Base-by-base conservation (phyloP, 2,329 filamentous ascomycete genomes). In the Venturia effusa region DNA sequence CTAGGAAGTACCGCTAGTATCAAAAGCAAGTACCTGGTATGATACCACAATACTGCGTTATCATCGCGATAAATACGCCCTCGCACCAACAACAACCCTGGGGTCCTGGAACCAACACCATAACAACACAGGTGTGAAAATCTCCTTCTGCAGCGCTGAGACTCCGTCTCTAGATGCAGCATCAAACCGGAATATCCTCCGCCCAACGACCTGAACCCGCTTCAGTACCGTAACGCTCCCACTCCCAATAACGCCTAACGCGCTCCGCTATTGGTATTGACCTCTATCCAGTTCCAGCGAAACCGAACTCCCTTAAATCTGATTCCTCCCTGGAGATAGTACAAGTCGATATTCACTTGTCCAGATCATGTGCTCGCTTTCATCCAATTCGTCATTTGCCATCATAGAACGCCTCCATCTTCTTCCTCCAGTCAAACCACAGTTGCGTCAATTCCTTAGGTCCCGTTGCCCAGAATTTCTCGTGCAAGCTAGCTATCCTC, bases 401-500 rank as follows among this genome's bases (percentile, higher is more conserved):
- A 34, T 57, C 51, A 34, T 57, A 34, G n/a, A 57, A 57, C 15
- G 30, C 30, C 51, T 57, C 51, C 51, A 57, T 57, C 17, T 22
- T 32, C 27, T 57, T 57, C 51, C 11, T 57, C 51, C 51, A 57
- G 27, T 32, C 5, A 34, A 57, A 57, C 51, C 51, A 57, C 27
- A 57, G 27, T 5, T 34, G 51, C 51, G 27, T 57, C 51, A 57
- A 57, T n/a, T 57, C 30, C 51, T 57, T 34, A 7, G 51, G 51
- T 57, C 51, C 51, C 4, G 51, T 34, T 30, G 51, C 63, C 64
- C 64, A 65, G 22, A 64, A 65, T 39, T 65, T 65, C 30, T 65
- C 64, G 51, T 65, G 64, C n/a, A 65, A 43, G 27, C 32, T 65
- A 1, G 64, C 61, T 2, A 54, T 39, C 22, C 34, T 43, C 10